A percentile compares a stretch with the other conserved stretches of the same genome.
Conservation (phyloP, 768 basidiomycete genomes). For the Pleurotus citrinopileatus region DNA sequence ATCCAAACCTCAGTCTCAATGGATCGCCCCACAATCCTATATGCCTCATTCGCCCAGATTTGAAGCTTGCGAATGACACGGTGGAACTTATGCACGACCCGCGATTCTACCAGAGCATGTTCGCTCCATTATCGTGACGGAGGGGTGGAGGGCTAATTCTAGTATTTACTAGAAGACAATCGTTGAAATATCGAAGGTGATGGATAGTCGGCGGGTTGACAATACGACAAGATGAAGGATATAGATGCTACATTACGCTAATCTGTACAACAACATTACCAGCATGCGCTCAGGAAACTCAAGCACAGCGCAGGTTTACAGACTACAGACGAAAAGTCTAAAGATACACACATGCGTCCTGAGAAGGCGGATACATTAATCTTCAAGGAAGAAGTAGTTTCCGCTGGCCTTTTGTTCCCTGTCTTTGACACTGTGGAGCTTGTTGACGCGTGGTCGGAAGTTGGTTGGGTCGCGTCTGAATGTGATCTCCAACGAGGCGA, state of each 20-base stretch:
- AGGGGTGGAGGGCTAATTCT: too few species aligned
- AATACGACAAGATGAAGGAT: too few species aligned
- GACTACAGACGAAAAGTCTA: neutral
- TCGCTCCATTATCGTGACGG: slow-evolving; percentile 22
- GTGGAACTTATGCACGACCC: slow-evolving; percentile 60
- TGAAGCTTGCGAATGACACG: slow-evolving; percentile 60
- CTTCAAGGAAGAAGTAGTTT: slow-evolving; percentile 93
- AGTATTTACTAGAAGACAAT: too few species aligned
- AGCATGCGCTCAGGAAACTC: too few species aligned
- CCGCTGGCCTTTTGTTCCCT: slow-evolving; percentile 85
- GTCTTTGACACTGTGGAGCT: slow-evolving; percentile 81
- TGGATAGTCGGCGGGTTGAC: too few species aligned
- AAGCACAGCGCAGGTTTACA: too few species aligned
- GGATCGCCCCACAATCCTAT: too few species aligned
- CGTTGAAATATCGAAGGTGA: too few species aligned
- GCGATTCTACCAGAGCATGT: slow-evolving; percentile 49
- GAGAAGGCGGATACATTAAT: slow-evolving; percentile 45
- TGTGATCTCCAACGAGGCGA: slow-evolving; percentile 93
- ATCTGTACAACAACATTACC: too few species aligned
- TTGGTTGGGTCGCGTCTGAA: slow-evolving; percentile 98
- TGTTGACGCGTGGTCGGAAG: slow-evolving; percentile 87
- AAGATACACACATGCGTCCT: neutral
- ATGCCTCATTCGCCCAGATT: too few species aligned
- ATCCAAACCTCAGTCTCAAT: too few species aligned
- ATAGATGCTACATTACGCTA: too few species aligned